Evolutionary conservation across 345 rosid genomes (phyloP).

Genomic region (Cochlearia excelsa): DNA sequence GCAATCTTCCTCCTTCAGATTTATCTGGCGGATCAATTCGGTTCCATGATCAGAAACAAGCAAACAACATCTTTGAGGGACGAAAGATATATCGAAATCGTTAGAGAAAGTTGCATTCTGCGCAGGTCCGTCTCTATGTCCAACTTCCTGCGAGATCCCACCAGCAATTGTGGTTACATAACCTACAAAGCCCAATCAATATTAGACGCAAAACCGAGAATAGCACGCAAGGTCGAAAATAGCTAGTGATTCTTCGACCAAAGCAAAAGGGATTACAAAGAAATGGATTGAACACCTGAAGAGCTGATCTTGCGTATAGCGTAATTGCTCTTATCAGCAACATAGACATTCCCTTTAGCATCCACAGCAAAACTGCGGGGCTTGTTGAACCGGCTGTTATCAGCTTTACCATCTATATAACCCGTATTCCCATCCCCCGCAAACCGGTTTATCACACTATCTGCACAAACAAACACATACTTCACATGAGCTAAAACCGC

Average conservation of each 20-base stretch:
- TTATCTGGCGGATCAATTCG: conserved; percentile 52
- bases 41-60: conserved; percentile 65
- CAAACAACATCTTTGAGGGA: conserved; percentile 51
- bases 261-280: neutral
- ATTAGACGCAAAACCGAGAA: neutral
- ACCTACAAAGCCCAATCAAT: conserved; percentile 32
- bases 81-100: conserved; percentile 55
- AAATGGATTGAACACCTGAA: conserved; percentile 40
- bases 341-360: conserved; percentile 62
- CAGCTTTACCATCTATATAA: conserved; percentile 48
- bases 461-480: conserved; percentile 32
- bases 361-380: conserved; percentile 57
- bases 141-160: conserved; percentile 38
- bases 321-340: conserved; percentile 55
- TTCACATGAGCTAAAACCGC: neutral
- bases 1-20: conserved; percentile 65
- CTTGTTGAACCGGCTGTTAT: conserved; percentile 45
- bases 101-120: conserved; percentile 66
- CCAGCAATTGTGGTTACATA: conserved; percentile 63
- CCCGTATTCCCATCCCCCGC: conserved; percentile 47
- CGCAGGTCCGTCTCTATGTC: conserved; percentile 61
- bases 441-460: conserved; percentile 40
- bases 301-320: conserved; percentile 58
- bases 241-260: neutral
- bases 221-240: too few species aligned